Evolutionary conservation across 805 yeast species (phyloP).

Genomic region (Saccharomycopsis vini): DNA sequence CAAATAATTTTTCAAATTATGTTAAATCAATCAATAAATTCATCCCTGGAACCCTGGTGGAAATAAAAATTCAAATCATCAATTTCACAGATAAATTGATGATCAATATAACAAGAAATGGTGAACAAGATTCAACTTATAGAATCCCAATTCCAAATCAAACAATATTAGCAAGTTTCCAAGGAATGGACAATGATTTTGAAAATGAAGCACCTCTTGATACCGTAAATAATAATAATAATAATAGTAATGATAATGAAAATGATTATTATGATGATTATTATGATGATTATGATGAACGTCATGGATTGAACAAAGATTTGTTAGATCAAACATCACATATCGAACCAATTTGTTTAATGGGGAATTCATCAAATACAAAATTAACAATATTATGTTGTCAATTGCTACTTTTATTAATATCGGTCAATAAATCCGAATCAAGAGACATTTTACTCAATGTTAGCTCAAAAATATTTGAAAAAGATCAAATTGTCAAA

Average conservation of each 20-base stretch:
- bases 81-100: constrained; percentile 33
- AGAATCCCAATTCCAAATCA: constrained; percentile 25
- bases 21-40: neutral
- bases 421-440: constrained; percentile 10
- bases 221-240: no score
- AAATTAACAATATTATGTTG: constrained; percentile 41
- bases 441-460: constrained; percentile 30
- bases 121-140: constrained; percentile 42
- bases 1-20: neutral
- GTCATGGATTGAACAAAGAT: constrained; percentile 22
- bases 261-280: constrained; percentile 4
- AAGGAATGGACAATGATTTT: constrained; percentile 16
- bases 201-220: constrained; percentile 2
- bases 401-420: constrained; percentile 28
- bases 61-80: constrained; percentile 19
- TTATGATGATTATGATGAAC: constrained; percentile 20
- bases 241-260: neutral
- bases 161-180: constrained; percentile 10
- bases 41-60: neutral
- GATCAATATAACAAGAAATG: constrained; percentile 33
- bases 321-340: constrained; percentile 23
- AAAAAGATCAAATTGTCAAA: constrained; percentile 27
- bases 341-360: constrained; percentile 37
- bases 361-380: constrained; percentile 40
- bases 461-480: constrained; percentile 36